A percentile compares a stretch with the other conserved stretches of the same genome.
These are phyloP conservation scores for Hevea brasiliensis DNA, from an alignment of 345 rosid species.

Conservation along the genomic window DNA sequence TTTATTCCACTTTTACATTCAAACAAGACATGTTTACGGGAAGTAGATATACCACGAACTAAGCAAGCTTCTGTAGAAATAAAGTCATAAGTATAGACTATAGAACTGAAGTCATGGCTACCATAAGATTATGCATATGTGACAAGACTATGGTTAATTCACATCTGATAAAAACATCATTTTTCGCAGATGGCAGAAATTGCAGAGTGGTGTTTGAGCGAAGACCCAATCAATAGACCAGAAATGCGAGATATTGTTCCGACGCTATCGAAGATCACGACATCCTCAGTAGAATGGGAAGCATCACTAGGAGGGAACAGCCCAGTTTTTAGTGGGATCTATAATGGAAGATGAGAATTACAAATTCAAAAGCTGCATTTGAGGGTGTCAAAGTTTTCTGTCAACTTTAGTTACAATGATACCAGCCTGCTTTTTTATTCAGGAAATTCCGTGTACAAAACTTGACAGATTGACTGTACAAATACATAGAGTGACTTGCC, in stretches of 20 bases:
- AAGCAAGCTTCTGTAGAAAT: too few species aligned
- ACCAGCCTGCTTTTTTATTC: not conserved
- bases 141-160: not conserved
- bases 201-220: conserved; percentile 53
- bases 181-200: conserved; percentile 54
- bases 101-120: too few species aligned
- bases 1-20: too few species aligned
- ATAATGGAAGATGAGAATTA: conserved; percentile 44
- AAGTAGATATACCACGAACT: too few species aligned
- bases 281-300: conserved; percentile 59
- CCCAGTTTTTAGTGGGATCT: conserved; percentile 57
- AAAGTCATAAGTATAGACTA: too few species aligned
- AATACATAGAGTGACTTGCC: too few species aligned
- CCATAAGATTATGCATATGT: too few species aligned
- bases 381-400: not conserved
- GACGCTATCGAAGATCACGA: conserved; percentile 34
- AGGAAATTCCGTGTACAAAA: not conserved
- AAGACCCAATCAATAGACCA: conserved; percentile 49
- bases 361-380: not conserved
- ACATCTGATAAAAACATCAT: not conserved
- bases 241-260: conserved; percentile 55
- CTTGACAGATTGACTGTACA: too few species aligned
- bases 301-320: conserved; percentile 59
- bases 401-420: not conserved
- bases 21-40: too few species aligned